Base-by-base conservation (phyloP, 257 asterid genomes). In the Scutellaria barbata region DNA sequence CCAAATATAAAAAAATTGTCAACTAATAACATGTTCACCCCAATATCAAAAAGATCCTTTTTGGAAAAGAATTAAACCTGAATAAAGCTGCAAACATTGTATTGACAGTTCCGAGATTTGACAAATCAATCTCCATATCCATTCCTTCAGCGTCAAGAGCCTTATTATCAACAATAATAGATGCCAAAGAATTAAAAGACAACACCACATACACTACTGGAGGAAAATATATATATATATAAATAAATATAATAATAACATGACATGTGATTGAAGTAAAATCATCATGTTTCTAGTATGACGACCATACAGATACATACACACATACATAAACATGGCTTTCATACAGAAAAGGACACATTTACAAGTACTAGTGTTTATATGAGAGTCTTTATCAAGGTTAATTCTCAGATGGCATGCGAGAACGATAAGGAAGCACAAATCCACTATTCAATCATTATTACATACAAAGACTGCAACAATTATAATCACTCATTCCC, bases 71-170 rank as follows among this genome's bases (percentile, higher is more conserved):
- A 61, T n/a, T 20, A 62, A 74, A 92, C 99, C 98, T 95, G 86
- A 95, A 95, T 78, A 95, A 83, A 66, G 99, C 99, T 40, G 99
- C 98, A 86, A 95, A 95, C 97, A 95, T 83, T 55, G 99, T 95
- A 81, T 92, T 95, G 78, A 95, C 99, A 52, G 99, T 95, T 77
- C 99, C 99, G 74, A 95, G 97, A 78, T 95, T 95, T 73, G 99
- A 95, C 79, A 95, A 86, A 85, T 95, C 99, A 76, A 95, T 85
- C 82, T 95, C 99, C 99, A 95, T 89, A 79, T 95, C 99, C 96
- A 95, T 80, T 81, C 98, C 98, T 76, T 95, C 99, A 56, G 95
- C 83, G 41, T 92, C 99, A 81, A 95, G 87, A 70, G 97, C 97
- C 98, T 91, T 74, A 54, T 62, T 35, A 74, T 54, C 69, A 71